These are phyloP conservation scores for Amphicarpaea edgeworthii DNA, from an alignment of 306 rosid genomes.

Conservation along the genomic window DNA sequence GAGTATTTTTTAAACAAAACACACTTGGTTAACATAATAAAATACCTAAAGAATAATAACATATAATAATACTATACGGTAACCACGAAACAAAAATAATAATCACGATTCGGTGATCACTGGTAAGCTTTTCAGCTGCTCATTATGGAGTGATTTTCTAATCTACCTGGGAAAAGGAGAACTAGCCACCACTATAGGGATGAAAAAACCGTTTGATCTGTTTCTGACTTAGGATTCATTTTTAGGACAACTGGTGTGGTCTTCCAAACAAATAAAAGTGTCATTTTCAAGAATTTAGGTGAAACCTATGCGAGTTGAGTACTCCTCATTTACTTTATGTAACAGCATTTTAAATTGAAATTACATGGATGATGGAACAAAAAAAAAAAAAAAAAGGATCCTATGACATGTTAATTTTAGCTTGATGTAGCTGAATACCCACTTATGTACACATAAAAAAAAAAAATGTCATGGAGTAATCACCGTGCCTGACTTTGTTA, in stretches of 20 bases:
- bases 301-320: constrained; percentile 38
- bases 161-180: constrained; percentile 45
- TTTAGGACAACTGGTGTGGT: constrained; percentile 43
- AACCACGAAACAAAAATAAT: too few relatives aligned
- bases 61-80: too few relatives aligned
- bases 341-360: not conserved
- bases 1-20: too few relatives aligned
- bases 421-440: too few relatives aligned
- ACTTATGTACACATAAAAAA: too few relatives aligned
- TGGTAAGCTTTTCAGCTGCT: constrained; percentile 29
- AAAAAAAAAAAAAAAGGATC: not conserved
- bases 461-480: too few relatives aligned
- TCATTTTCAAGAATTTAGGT: constrained; percentile 47
- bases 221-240: constrained; percentile 25
- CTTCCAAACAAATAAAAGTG: constrained; percentile 46
- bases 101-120: too few relatives aligned
- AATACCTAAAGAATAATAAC: too few relatives aligned
- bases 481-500: too few relatives aligned
- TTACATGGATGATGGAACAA: not conserved
- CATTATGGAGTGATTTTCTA: constrained; percentile 38
- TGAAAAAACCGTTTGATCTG: constrained; percentile 43
- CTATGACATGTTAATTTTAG: too few relatives aligned
- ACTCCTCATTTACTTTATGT: not conserved
- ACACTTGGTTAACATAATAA: too few relatives aligned
- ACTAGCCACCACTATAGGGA: constrained; percentile 19